A percentile compares a stretch with the other conserved stretches of the same genome.
Conservation (phyloP, 2,329 filamentous ascomycete genomes). For the Bimuria novae-zelandiae region DNA sequence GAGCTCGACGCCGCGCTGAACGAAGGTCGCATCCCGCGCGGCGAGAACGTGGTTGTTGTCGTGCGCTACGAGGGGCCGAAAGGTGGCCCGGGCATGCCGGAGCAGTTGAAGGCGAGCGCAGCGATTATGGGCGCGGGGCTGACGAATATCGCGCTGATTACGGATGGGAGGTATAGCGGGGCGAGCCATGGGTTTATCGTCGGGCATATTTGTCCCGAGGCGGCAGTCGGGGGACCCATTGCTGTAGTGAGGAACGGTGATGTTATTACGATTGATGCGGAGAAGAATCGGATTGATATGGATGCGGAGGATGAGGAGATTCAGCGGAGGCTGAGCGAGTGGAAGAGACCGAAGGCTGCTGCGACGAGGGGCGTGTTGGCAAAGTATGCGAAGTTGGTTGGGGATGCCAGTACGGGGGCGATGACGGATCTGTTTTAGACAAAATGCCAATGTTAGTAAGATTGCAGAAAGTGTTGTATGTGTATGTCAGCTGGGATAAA, state of each 20-base stretch:
- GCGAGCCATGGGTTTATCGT: slow-evolving; percentile 93
- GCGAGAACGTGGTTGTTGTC: slow-evolving; percentile 84
- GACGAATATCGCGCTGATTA: slow-evolving; percentile 86
- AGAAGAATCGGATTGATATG: slow-evolving; percentile 73
- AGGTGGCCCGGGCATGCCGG: slow-evolving; percentile 94
- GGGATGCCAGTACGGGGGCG: slow-evolving; percentile 88
- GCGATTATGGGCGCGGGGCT: slow-evolving; percentile 92
- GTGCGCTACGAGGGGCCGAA: slow-evolving; percentile 94
- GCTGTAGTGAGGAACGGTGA: slow-evolving; percentile 82
- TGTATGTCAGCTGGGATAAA: background rate
- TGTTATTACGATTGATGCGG: slow-evolving; percentile 82
- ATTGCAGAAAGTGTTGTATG: background rate
- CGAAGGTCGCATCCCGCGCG: slow-evolving; percentile 69
- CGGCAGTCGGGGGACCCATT: slow-evolving; percentile 85
- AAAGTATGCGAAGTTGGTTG: slow-evolving; percentile 86
- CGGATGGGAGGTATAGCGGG: slow-evolving; percentile 87
- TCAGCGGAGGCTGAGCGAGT: slow-evolving; percentile 63
- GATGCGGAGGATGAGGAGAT: slow-evolving; percentile 74
- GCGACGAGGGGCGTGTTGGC: slow-evolving; percentile 84
- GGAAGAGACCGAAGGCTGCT: slow-evolving; percentile 71
- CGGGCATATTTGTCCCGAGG: slow-evolving; percentile 90
- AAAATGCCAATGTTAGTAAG: no score
- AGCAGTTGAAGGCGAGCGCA: slow-evolving; percentile 85
- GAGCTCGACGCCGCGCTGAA: slow-evolving; percentile 77
- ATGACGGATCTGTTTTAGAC: slow-evolving; percentile 76